Conservation (phyloP, 2,329 filamentous ascomycete genomes). For the Colletotrichum tanaceti region DNA sequence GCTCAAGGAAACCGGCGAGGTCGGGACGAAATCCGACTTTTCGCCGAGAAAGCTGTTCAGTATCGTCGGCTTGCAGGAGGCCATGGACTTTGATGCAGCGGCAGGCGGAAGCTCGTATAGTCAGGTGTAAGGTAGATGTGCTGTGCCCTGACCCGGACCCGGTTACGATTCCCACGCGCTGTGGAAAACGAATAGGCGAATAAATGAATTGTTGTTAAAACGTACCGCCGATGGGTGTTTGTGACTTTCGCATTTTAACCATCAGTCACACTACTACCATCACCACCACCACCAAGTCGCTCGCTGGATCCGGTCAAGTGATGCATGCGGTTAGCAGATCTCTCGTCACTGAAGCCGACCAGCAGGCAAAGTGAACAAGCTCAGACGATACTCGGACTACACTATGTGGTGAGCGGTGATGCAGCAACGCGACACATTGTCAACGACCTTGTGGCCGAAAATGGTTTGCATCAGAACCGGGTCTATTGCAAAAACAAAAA, state of each 20-base stretch:
- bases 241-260: background rate
- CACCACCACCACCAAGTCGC: background rate
- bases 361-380: background rate
- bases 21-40: conserved; percentile 55
- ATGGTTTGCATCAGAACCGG: conserved; percentile 19
- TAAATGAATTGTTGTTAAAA: fast-evolving
- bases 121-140: conserved; percentile 15
- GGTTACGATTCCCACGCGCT: too few species aligned
- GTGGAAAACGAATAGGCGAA: background rate
- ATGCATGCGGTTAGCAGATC: background rate
- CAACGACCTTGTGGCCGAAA: background rate
- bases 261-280: background rate
- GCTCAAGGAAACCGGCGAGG: conserved; percentile 52
- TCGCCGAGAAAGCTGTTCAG: conserved; percentile 62
- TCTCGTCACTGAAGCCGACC: background rate
- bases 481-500: conserved; percentile 19
- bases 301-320: background rate
- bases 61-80: conserved; percentile 63
- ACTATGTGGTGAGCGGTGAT: background rate
- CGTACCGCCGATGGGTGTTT: background rate
- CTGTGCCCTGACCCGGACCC: background rate
- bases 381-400: too few species aligned
- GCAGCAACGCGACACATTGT: background rate
- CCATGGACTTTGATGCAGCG: conserved; percentile 59
- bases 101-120: conserved; percentile 34